Conservation (phyloP, 805 yeast species). For the Kazachstania martiniae region DNA sequence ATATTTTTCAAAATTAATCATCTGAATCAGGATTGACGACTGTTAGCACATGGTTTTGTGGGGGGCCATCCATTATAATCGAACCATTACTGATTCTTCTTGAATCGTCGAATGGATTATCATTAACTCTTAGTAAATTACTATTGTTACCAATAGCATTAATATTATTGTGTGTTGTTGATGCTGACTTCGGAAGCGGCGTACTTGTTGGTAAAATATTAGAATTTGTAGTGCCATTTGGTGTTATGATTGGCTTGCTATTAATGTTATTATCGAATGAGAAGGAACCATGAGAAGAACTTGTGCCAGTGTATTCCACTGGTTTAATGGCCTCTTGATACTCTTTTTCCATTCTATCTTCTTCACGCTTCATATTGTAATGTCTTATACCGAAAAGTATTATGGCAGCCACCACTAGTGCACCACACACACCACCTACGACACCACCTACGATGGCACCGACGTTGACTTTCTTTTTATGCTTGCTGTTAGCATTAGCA, state of each 20-base stretch:
- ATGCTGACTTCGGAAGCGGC: background rate
- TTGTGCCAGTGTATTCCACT: conserved; percentile 17
- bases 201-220: conserved; percentile 3
- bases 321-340: conserved; percentile 49
- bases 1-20: too few species aligned
- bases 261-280: conserved; percentile 4
- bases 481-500: background rate
- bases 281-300: conserved; percentile 6
- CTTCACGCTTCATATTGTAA: conserved; percentile 29
- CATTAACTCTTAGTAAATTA: too few species aligned
- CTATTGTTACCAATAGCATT: conserved; percentile 4
- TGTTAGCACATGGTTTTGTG: conserved; percentile 60
- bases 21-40: conserved; percentile 79
- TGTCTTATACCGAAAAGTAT: conserved; percentile 32
- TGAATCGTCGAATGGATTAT: conserved; percentile 71
- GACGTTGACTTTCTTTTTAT: conserved; percentile 20
- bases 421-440: conserved; percentile 43
- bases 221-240: background rate
- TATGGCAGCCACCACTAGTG: conserved; percentile 32
- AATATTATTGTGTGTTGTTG: background rate
- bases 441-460: conserved; percentile 60
- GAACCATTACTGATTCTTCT: conserved; percentile 80
- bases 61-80: conserved; percentile 79
- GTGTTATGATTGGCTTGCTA: background rate
- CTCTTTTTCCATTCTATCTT: conserved; percentile 44